phyloP scores from a whole-genome alignment of 805 yeast genomes.

The Wickerhamomyces xylosicus region DNA sequence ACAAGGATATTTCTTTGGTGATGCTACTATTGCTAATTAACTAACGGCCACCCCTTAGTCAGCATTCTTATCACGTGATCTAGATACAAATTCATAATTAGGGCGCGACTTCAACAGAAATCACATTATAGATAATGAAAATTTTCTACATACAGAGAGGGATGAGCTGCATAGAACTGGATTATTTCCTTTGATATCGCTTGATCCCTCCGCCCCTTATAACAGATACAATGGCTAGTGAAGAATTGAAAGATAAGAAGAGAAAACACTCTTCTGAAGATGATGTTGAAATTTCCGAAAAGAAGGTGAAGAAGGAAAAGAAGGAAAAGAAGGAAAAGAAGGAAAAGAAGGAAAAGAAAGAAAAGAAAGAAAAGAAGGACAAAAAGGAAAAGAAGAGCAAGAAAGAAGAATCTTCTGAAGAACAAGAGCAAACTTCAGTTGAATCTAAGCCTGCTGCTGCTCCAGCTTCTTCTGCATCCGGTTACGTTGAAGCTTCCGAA shows the following conservation, averaged over 20 bases:
- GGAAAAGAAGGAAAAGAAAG: constrained; percentile 26
- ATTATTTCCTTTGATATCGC: too few relatives aligned
- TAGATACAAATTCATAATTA: too few relatives aligned
- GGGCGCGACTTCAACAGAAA: not conserved
- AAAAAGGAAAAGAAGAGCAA: constrained; percentile 16
- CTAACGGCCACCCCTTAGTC: too few relatives aligned
- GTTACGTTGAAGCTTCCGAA: constrained; percentile 29
- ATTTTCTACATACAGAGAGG: not conserved
- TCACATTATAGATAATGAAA: too few relatives aligned
- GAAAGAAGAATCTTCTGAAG: constrained; percentile 21
- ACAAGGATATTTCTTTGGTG: too few relatives aligned
- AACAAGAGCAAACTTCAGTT: constrained; percentile 16
- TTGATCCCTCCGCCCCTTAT: too few relatives aligned
- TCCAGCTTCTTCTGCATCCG: constrained; percentile 3
- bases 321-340: constrained; percentile 24
- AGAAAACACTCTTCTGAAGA: constrained; percentile 14
- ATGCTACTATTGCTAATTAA: too few relatives aligned
- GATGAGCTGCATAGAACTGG: constrained; percentile 5
- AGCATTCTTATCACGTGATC: too few relatives aligned
- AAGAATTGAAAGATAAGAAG: constrained; percentile 18
- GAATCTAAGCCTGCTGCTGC: not conserved
- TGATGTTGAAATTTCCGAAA: constrained; percentile 11
- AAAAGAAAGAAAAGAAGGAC: constrained; percentile 20
- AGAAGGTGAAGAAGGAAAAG: constrained; percentile 15
- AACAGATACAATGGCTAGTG: constrained; percentile 15